Percentiles rank a stretch among this genome's conserved stretches.
These are phyloP conservation scores for Athelia sp. DNA, from an alignment of 1,284 basidiomycete species.

Conservation along the genomic window DNA sequence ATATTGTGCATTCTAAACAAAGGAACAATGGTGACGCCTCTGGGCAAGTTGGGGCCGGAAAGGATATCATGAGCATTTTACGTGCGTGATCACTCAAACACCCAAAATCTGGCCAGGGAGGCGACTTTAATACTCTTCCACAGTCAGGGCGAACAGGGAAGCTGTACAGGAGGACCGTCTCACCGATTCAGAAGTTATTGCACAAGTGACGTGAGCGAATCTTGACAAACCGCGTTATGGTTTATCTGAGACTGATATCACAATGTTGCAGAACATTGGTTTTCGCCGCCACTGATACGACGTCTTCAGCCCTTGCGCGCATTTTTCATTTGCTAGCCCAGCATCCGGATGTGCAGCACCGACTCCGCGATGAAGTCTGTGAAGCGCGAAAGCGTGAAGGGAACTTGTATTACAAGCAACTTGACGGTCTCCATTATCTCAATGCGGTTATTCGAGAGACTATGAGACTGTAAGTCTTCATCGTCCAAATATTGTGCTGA, in stretches of 20 bases:
- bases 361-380: conserved; percentile 28
- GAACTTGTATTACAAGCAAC: conserved; percentile 28
- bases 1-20: conserved; percentile 11
- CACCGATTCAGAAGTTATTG: conserved; percentile 26
- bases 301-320: conserved; percentile 30
- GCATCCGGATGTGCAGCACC: conserved; percentile 27
- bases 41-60: conserved; percentile 16
- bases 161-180: conserved; percentile 23
- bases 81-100: conserved; percentile 8
- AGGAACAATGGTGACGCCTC: conserved; percentile 11
- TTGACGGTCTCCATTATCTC: conserved; percentile 29
- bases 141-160: conserved; percentile 25
- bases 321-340: conserved; percentile 28
- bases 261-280: conserved; percentile 25
- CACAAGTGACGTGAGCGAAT: conserved; percentile 24
- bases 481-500: not conserved
- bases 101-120: no score
- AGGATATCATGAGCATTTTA: conserved; percentile 20
- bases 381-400: conserved; percentile 18
- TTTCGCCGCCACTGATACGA: conserved; percentile 34
- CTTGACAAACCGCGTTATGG: not conserved
- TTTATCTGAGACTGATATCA: not conserved
- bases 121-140: no score
- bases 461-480: conserved; percentile 21
- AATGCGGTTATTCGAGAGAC: conserved; percentile 36